Percentiles rank a stretch among this genome's conserved stretches.
phyloP scores from a whole-genome alignment of 371 early-diverging fungal genomes.

The Mortierella sp. region DNA sequence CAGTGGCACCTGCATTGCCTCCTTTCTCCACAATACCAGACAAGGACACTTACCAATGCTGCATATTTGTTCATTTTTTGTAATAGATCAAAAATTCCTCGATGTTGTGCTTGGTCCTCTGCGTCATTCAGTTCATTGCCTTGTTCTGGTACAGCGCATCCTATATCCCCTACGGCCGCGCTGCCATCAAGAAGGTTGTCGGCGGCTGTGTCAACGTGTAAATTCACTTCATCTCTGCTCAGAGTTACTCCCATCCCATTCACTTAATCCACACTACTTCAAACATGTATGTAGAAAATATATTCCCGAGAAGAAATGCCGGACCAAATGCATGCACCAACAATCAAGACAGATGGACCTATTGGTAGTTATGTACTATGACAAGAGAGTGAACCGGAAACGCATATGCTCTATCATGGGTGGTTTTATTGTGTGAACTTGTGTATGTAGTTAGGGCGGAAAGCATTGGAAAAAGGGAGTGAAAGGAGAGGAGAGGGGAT shows the following conservation, averaged over 20 bases:
- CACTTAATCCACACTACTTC: background rate
- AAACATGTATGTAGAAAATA: background rate
- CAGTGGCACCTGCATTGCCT: no score
- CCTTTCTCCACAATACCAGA: background rate
- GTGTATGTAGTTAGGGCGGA: background rate
- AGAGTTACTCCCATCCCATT: background rate
- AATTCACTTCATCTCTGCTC: background rate
- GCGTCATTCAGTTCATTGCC: slow-evolving; percentile 87
- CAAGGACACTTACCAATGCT: background rate
- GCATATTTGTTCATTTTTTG: slow-evolving; percentile 30
- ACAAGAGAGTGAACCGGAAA: no score
- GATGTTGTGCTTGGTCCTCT: slow-evolving; percentile 78
- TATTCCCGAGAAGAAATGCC: no score
- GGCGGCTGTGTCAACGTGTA: slow-evolving; percentile 47
- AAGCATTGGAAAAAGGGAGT: background rate
- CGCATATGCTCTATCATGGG: slow-evolving; percentile 1
- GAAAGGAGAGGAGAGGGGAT: background rate
- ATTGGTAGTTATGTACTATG: no score
- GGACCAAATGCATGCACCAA: background rate
- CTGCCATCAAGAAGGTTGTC: slow-evolving; percentile 60
- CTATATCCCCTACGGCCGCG: slow-evolving; percentile 78
- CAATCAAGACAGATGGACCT: no score
- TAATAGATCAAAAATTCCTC: slow-evolving; percentile 62
- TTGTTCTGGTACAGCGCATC: slow-evolving; percentile 83
- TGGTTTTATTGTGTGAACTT: slow-evolving; percentile 1